Percentiles rank a stretch among this genome's conserved stretches.
Conservation (phyloP, 2,329 filamentous ascomycete genomes). For the Aspergillus ustus region DNA sequence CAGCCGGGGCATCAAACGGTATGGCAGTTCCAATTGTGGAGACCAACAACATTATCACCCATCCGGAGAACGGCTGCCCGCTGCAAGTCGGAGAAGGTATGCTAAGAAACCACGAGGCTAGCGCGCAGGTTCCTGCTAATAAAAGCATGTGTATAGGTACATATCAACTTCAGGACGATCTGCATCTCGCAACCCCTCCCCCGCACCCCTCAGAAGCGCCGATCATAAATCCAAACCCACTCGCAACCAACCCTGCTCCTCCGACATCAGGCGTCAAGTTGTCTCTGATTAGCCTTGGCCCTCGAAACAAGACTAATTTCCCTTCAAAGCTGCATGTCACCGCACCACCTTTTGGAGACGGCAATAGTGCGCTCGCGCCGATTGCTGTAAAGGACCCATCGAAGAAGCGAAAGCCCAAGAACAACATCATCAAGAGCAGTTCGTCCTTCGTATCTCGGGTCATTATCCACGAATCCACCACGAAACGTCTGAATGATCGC, state of each 20-base stretch:
- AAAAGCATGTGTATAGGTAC: constrained; percentile 65
- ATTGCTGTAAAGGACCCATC: constrained; percentile 66
- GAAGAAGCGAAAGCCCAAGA: constrained; percentile 93
- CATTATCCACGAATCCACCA: constrained; percentile 81
- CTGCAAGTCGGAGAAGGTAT: constrained; percentile 91
- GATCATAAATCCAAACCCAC: constrained; percentile 83
- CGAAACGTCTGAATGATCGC: constrained; percentile 79
- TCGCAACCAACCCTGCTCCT: constrained; percentile 83
- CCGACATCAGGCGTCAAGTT: constrained; percentile 83
- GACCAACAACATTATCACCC: constrained; percentile 86
- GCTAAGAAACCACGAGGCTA: constrained; percentile 14
- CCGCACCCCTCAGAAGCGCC: constrained; percentile 94
- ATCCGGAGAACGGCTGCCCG: constrained; percentile 83
- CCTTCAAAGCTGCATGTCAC: constrained; percentile 51
- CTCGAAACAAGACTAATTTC: constrained; percentile 56
- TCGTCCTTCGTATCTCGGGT: constrained; percentile 98
- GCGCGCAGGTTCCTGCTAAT: constrained; percentile 21
- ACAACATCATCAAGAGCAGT: constrained; percentile 97
- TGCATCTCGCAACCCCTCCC: constrained; percentile 90
- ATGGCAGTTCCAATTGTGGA: constrained; percentile 79
- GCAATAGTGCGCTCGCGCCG: constrained; percentile 73
- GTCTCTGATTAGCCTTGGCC: constrained; percentile 74
- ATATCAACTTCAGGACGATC: constrained; percentile 86
- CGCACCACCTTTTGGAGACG: constrained; percentile 78
- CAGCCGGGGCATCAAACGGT: constrained; percentile 71